Percentiles rank a stretch among this genome's conserved stretches.
Conservation (phyloP, 768 basidiomycete genomes). For the Trametes cubensis region DNA sequence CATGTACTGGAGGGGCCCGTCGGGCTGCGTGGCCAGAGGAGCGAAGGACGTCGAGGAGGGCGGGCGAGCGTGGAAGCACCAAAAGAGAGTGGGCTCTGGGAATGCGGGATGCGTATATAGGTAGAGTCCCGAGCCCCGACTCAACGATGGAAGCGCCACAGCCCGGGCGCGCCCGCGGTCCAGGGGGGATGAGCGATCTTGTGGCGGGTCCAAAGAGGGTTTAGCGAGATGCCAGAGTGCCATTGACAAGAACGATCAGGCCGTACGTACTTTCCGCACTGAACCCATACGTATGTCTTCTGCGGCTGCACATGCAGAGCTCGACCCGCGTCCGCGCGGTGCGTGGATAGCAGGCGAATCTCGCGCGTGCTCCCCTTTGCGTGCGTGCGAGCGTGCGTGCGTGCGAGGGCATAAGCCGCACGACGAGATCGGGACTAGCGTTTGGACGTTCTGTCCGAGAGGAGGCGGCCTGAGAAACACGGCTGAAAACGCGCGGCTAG, state of each 20-base stretch:
- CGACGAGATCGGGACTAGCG: background rate
- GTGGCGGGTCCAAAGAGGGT: slow-evolving; percentile 13
- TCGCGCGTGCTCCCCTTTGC: background rate
- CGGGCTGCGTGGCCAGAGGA: too few species aligned
- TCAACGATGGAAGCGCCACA: background rate
- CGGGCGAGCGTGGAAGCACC: background rate
- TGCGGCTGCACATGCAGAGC: background rate
- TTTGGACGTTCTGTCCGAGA: background rate
- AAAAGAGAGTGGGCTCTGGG: too few species aligned
- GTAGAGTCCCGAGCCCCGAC: too few species aligned
- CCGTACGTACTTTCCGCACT: background rate
- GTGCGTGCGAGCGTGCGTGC: too few species aligned
- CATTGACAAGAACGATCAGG: slow-evolving; percentile 5
- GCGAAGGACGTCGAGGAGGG: too few species aligned
- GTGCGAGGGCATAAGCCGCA: background rate
- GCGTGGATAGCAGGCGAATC: background rate
- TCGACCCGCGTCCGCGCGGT: background rate
- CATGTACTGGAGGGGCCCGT: too few species aligned
- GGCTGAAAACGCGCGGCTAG: slow-evolving; percentile 2
- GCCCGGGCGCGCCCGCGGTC: too few species aligned
- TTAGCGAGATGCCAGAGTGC: background rate
- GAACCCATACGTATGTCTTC: too few species aligned
- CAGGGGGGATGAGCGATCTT: slow-evolving; percentile 7
- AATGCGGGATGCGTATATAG: too few species aligned
- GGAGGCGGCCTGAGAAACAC: slow-evolving; percentile 1